Conservation (phyloP, 148 eudicot species). For the Tetragonia tetragonoides region DNA sequence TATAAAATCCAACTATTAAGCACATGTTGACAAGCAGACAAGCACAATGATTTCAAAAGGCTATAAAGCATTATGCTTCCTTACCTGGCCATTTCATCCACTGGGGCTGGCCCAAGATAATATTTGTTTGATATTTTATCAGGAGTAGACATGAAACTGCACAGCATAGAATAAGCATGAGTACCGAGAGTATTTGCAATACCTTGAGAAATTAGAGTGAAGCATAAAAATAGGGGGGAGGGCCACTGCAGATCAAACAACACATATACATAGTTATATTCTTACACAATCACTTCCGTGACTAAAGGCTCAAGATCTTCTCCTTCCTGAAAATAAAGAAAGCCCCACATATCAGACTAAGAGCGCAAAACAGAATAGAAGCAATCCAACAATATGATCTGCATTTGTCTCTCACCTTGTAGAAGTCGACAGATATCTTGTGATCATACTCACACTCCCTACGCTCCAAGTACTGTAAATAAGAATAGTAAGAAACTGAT, state of each 20-base stretch:
- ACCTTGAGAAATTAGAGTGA: neutral
- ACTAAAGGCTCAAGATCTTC: conserved; percentile 55
- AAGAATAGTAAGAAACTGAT: neutral
- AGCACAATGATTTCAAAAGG: neutral
- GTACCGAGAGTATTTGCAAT: neutral
- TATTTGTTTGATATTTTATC: conserved; percentile 71
- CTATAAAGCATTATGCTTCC: neutral
- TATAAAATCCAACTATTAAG: conserved; percentile 5
- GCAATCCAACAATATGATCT: neutral
- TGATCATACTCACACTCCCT: conserved; percentile 93
- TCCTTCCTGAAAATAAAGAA: conserved; percentile 58
- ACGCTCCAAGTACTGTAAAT: conserved; percentile 72
- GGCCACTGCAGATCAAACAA: neutral
- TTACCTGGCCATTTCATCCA: conserved; percentile 85
- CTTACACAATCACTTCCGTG: conserved; percentile 79
- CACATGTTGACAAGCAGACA: conserved; percentile 7
- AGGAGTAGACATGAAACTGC: conserved; percentile 95
- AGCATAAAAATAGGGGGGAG: neutral
- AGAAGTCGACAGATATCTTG: conserved; percentile 68
- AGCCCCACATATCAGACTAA: conserved; percentile 12
- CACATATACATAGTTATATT: neutral
- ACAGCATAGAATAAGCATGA: conserved; percentile 5
- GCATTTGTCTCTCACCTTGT: conserved; percentile 42
- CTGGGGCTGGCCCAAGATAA: conserved; percentile 91
- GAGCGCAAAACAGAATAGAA: neutral